A percentile compares a stretch with the other conserved stretches of the same genome.
Evolutionary conservation across 1,139 yeast species (phyloP).

Genomic region (Yamadazyma siamensis): DNA sequence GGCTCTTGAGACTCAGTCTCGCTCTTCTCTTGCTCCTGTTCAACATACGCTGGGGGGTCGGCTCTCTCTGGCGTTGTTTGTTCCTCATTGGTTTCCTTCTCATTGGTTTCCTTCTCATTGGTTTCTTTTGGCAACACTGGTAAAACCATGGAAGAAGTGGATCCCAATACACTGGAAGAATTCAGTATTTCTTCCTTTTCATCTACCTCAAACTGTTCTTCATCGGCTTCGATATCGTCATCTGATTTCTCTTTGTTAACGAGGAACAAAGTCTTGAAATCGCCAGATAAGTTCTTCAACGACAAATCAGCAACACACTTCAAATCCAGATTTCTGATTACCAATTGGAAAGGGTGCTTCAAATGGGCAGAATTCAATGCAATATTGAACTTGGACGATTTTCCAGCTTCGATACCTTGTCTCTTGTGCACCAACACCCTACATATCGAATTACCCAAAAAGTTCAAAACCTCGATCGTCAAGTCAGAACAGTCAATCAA

Average conservation of each 20-base stretch:
- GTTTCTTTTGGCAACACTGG: conserved; percentile 35
- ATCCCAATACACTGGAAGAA: conserved; percentile 11
- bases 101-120: background rate
- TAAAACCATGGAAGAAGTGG: conserved; percentile 32
- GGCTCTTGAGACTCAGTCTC: conserved; percentile 14
- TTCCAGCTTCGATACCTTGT: conserved; percentile 31
- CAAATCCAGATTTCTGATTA: conserved; percentile 21
- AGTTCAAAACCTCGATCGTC: conserved; percentile 28
- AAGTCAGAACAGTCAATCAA: conserved; percentile 31
- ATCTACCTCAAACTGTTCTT: background rate
- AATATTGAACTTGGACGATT: conserved; percentile 33
- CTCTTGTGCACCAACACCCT: conserved; percentile 27
- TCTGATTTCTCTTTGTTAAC: background rate
- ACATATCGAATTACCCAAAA: conserved; percentile 26
- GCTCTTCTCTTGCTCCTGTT: conserved; percentile 12
- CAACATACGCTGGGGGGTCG: conserved; percentile 6
- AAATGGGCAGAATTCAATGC: conserved; percentile 30
- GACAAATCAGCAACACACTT: conserved; percentile 21
- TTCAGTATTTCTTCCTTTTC: background rate
- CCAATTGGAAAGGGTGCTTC: conserved; percentile 32
- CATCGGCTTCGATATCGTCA: conserved; percentile 3
- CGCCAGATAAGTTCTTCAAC: conserved; percentile 24
- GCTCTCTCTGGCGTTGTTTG: conserved; percentile 26
- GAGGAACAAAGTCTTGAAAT: conserved; percentile 8
- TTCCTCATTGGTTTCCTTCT: conserved; percentile 5